Base-by-base conservation (phyloP, 805 yeast species). In the Candida succiphila region DNA sequence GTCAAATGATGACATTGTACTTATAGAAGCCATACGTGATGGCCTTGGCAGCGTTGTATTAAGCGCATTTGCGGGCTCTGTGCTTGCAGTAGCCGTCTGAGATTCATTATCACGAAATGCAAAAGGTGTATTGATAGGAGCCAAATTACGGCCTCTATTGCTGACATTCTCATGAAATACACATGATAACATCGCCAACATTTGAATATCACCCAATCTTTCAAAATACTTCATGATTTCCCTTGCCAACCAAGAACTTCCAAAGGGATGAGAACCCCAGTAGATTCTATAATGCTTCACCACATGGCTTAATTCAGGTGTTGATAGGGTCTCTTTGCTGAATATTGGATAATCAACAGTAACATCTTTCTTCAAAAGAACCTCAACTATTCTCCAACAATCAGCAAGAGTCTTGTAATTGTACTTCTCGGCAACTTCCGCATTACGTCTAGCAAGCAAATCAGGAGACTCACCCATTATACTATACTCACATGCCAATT, bases 101-200 rank as follows among this genome's bases (percentile, higher is more conserved):
- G 36, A 33, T 17, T 25, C 22, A 14, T 20, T 18, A 5, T 22
- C 5, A 30, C 26, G 25, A 22, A 32, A 32, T 18, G 34, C 25
- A 41, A 68, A 65, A 4, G 74, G 72, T 6, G 75, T 63, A 43
- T 67, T 66, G 33, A 69, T 54, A 1, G 76, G 72, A 9, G 67
- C 49, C 32, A 54, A 56, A 4, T 49, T 41, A 31, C 46, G 40
- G 8, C 49, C 36, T 14, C 40, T 40, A 33, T 47, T 46, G 14
- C 38, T 43, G 12, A 45, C 29, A 43, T 65, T 68, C 46, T 65
- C 82, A 46, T 61, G 65, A 36, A 83, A 56, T 4, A 85, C 65
- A 55, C 95, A 84, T 4, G 89, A 72, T 42, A 87, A 55, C 86
- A 84, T 82, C 1, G 94, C 95, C 17, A 88, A 60, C 95, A 89